Evolutionary conservation across 2,329 filamentous ascomycete genomes (phyloP), one percentile per base, ranked within the genome.

Genomic region (Monosporascus sp.): DNA sequence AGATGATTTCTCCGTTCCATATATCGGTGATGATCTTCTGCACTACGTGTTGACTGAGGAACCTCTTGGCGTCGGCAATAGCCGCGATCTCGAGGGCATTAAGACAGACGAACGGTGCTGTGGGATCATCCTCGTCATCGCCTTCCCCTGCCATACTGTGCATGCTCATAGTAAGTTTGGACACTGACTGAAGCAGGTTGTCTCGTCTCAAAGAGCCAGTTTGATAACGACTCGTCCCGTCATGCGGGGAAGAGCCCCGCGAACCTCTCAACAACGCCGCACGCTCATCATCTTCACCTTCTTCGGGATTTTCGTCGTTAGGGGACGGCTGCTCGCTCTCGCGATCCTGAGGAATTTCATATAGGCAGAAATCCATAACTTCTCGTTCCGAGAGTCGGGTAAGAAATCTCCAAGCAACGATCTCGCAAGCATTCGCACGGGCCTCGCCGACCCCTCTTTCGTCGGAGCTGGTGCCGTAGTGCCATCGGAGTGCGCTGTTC

Each of bases 71-170:
- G 56, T 85, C 79, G 7, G 82, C 82, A 15, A 90, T 83, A 17
- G 82, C 81, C 25, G 87, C 87, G 59, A 90, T 87, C 63, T 90
- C 87, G 15, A 97, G 77, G 2, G 90, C 90, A 67, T 94, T 96
- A 47, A 96, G 77, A 18, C 87, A 85, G 37, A 84, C 83, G 66
- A 96, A 96, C 1, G 85, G 81, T 0, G 82, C 79, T 0, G 87
- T 88, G 27, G 88, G 83, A 48, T 88, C 82, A 7, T 81, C 77
- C 11, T 80, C 76, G 5, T 75, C 71, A 4, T 80, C 76, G 3
- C 75, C 74, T 1, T 72, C 72, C 43, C 68, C 67, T 24, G 61
- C 60, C 18, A 65, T 67, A 45, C 65, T 58, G 11, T 73, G 68
- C 60, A 73, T 72, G 64, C 71, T 76, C 69, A 75, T 75, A 27